phyloP scores from a whole-genome alignment of 371 early-diverging fungal species.

The Blakeslea trispora region DNA sequence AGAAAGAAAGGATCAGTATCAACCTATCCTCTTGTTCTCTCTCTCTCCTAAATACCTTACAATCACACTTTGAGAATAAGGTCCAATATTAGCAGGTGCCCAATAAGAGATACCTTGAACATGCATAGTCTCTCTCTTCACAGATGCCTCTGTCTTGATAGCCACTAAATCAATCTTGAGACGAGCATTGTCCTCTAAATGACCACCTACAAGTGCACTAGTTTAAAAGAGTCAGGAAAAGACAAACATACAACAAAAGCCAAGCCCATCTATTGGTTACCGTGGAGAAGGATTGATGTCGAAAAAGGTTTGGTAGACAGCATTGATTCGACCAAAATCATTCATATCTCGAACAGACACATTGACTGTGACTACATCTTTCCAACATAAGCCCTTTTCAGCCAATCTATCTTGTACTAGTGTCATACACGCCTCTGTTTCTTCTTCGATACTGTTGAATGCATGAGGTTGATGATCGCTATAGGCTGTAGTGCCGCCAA shows the following conservation, averaged over 20 bases:
- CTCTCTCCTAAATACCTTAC: constrained; percentile 31
- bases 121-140: constrained; percentile 61
- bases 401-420: constrained; percentile 27
- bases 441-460: constrained; percentile 36
- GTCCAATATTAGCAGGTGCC: constrained; percentile 86
- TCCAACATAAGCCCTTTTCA: constrained; percentile 32
- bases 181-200: constrained; percentile 27
- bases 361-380: constrained; percentile 62
- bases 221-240: too few relatives aligned
- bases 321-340: constrained; percentile 65
- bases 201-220: constrained; percentile 63
- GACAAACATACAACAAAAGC: too few relatives aligned
- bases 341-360: constrained; percentile 67
- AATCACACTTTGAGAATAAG: constrained; percentile 68
- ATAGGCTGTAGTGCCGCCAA: constrained; percentile 43
- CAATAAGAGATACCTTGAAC: constrained; percentile 84
- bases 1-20: constrained; percentile 5
- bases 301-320: constrained; percentile 63
- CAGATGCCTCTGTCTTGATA: constrained; percentile 17
- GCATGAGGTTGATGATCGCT: not conserved
- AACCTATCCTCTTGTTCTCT: too few relatives aligned
- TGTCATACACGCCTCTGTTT: constrained; percentile 41
- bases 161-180: constrained; percentile 71
- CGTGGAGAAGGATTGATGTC: constrained; percentile 72
- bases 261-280: too few relatives aligned